These are phyloP conservation scores for Penicillium vulpinum DNA, from an alignment of 2,329 filamentous ascomycete genomes.

Conservation along the genomic window DNA sequence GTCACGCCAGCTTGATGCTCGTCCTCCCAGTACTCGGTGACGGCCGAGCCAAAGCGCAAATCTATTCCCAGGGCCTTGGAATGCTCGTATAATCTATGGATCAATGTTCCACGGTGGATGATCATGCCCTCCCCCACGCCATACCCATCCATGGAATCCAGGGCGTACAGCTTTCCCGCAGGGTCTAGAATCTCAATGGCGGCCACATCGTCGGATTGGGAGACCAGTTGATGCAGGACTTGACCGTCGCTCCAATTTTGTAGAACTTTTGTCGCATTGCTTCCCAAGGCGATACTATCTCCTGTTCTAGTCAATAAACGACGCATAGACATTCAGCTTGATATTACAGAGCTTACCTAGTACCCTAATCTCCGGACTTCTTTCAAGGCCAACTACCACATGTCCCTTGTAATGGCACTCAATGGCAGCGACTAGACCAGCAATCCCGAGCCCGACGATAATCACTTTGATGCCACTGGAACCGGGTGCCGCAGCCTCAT, in stretches of 20 bases:
- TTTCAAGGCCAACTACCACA: slow-evolving; percentile 18
- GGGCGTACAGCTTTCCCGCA: not conserved
- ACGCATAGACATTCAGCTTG: not conserved
- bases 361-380: not conserved
- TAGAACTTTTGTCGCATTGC: not conserved
- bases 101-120: not conserved
- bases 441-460: slow-evolving; percentile 41
- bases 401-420: slow-evolving; percentile 26
- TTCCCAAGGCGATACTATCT: not conserved
- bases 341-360: not conserved
- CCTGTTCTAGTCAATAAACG: not conserved
- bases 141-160: slow-evolving; percentile 3
- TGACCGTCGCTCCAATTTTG: not conserved
- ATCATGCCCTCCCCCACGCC: slow-evolving; percentile 2
- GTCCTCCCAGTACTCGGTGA: slow-evolving; percentile 8
- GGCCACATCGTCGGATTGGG: not conserved
- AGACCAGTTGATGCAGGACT: not conserved
- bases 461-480: slow-evolving; percentile 7
- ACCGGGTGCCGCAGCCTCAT: not conserved
- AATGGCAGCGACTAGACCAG: slow-evolving; percentile 26
- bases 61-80: slow-evolving; percentile 1
- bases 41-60: not conserved
- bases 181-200: not conserved
- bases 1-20: slow-evolving; percentile 1
- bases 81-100: not conserved